Base-by-base conservation (phyloP, 1,139 yeast genomes). In the Kodamaea sp. region DNA sequence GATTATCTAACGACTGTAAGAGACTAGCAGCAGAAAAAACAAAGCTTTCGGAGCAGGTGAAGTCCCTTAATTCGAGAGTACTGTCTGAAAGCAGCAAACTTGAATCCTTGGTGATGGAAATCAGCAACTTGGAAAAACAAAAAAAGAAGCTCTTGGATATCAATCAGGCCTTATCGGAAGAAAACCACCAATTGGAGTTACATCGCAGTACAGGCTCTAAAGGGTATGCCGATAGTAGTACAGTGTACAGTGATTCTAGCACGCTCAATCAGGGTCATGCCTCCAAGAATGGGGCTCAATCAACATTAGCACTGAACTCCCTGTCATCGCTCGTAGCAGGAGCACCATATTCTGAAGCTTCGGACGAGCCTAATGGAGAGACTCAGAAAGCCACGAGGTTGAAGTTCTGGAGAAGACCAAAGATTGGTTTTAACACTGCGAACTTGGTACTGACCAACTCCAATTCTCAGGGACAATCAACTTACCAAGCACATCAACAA, bases 381-480 rank as follows among this genome's bases (percentile, higher is more conserved):
- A 57, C 73, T 1, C 71, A 67, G 37, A 66, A 64, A 45, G 75
- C 76, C 4, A 69, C 75, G 1, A 57, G 71, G 38, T 58, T 72
- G 42, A 73, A 65, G 48, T 77, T 77, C 51, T 77, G 83, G 83
- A 65, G 78, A 51, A 59, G 78, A 43, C 75, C 77, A 4, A 70
- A 64, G 46, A 55, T 61, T 7, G 51, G 56, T 2, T 38, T 40
- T 23, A 41, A 43, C 24, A 41, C 33, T 4, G 37, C 48, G 13
- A 42, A 43, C n/a, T 35, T 43, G 31, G 46, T 36, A n/a, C 37
- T 20, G 32, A 27, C 42, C 2, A 28, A 24, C 20, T 21, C 15
- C 19, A 34, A 26, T 19, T 8, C 11, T 11, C 28, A 27, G 14
- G 7, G 11, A 12, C 12, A 24, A 6, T 24, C 37, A 24, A 29